Percentiles rank a stretch among this genome's conserved stretches.
Conservation (phyloP, 371 early-diverging fungal species). For the Funneliformis caledonium region DNA sequence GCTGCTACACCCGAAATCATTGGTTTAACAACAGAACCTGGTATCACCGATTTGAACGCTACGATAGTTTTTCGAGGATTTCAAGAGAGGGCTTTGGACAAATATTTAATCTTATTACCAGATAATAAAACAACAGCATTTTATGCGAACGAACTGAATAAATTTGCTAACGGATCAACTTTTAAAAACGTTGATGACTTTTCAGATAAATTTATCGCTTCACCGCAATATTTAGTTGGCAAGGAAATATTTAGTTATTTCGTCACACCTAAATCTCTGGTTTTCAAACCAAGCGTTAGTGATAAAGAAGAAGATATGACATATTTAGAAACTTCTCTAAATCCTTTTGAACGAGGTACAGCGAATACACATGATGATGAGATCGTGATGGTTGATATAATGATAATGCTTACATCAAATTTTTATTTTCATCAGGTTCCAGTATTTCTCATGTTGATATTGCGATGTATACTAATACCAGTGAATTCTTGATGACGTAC, state of each 20-base stretch:
- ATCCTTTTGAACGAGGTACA: slow-evolving; percentile 35
- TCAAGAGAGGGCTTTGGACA: slow-evolving; percentile 38
- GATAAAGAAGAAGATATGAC: background rate
- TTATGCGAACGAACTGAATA: slow-evolving; percentile 29
- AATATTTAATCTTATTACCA: slow-evolving; percentile 5
- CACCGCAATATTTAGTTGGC: slow-evolving; percentile 39
- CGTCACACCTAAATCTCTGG: slow-evolving; percentile 36
- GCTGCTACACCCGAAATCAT: slow-evolving; percentile 41
- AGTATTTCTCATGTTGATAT: slow-evolving; percentile 58
- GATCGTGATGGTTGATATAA: no score
- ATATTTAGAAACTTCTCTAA: slow-evolving; percentile 46
- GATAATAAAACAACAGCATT: background rate
- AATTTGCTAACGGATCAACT: background rate
- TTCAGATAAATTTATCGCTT: slow-evolving; percentile 18
- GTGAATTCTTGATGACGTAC: slow-evolving; percentile 61
- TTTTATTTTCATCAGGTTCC: slow-evolving; percentile 45
- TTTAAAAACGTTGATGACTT: slow-evolving; percentile 4
- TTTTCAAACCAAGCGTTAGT: background rate
- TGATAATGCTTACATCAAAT: no score
- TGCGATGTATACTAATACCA: slow-evolving; percentile 45
- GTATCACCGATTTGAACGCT: slow-evolving; percentile 4
- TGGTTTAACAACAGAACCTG: slow-evolving; percentile 10
- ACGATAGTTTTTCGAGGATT: slow-evolving; percentile 3
- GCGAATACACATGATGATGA: no score
- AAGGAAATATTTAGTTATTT: slow-evolving; percentile 39